Base-by-base conservation (phyloP, 2,329 filamentous ascomycete species). In the Ampelomyces quisqualis region DNA sequence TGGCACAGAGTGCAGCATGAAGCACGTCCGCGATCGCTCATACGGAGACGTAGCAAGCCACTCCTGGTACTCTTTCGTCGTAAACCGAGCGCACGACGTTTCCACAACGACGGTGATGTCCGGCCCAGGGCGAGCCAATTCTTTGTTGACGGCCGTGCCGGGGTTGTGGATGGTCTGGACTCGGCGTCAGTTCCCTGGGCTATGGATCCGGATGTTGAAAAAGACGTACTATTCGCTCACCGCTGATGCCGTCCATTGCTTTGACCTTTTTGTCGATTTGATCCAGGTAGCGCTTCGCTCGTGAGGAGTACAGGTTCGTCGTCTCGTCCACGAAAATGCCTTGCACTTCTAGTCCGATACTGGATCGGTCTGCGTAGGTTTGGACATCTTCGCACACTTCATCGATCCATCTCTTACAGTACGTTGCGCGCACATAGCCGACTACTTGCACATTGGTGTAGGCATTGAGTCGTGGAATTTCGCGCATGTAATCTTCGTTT, bases 311-410 rank as follows among this genome's bases (percentile, higher is more conserved):
- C 11, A 56, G 11, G 36, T 60, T 55, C 2, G 74, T 73, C 8
- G 72, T 72, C 58, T 78, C 75, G 47, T 78, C 75, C 28, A 78
- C 71, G 55, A 78, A 77, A 47, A 78, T 74, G 34, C 75, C 75
- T 31, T 66, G 62, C 40, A 78, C 55, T 13, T 64, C 61, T 24
- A 77, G 58, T 5, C 58, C 59, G 15, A 3, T 19, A 6, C 17
- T 11, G 17, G 17, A n/a, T n/a, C 75, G 77, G 7, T 52, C 61
- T 7, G 68, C 69, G 47, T 78, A 79, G 4, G 58, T 66, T 23
- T 65, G 64, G 29, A 79, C 68, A 43, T 79, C 76, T 29, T 55
- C 22, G 9, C 41, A 45, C 3, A 62, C 50, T 11, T 53, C 37
- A 10, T 50, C 27, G 4, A 58, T 34, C 2, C 47, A 22, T 13